Base-by-base conservation (phyloP, 371 early-diverging fungal species). In the Capillidium heterosporum region DNA sequence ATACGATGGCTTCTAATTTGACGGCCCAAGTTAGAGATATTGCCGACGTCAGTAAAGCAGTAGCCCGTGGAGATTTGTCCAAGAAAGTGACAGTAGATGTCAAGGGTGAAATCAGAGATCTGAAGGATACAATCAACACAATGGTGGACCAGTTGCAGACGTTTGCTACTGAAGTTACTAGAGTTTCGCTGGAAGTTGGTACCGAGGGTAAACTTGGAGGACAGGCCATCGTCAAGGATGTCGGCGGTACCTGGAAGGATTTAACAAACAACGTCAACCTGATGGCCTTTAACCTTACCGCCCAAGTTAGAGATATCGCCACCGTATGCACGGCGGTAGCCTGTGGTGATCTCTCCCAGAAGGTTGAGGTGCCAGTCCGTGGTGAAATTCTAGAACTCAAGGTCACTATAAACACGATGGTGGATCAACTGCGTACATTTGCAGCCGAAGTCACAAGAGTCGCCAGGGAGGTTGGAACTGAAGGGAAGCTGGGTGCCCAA, bases 361-460 rank as follows among this genome's bases (percentile, higher is more conserved):
- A 75, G 60, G 66, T 82, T 48, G 66, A 64, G n/a, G 74, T 76
- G 0, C 66, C 56, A 41, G 65, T 56, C 0, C 53, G 56, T 13
- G 81, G 81, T n/a, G 81, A 80, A 63, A 73, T 80, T 58, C 59
- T 71, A 24, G 78, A 78, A 48, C 62, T 80, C 19, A 80, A 77
- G 60, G 63, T 68, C 13, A 77, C 76, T 8, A 76, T 80, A 49
- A 79, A 79, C 60, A 73, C 76, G 23, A 78, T 76, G 80, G 74
- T 77, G 28, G 78, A 73, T 29, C 76, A 75, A 57, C 57, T 80
- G 5, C 63, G 69, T 32, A 69, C 69, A 0, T 80, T 80, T 63
- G 74, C 77, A 5, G 60, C 70, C 0, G 78, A 81, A 57, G 81
- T 81, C 0, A 74, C 81, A 0, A 72, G 83, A 48, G 78, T 82